Base-by-base conservation (phyloP, 1,139 yeast genomes). In the Lodderomyces theae region DNA sequence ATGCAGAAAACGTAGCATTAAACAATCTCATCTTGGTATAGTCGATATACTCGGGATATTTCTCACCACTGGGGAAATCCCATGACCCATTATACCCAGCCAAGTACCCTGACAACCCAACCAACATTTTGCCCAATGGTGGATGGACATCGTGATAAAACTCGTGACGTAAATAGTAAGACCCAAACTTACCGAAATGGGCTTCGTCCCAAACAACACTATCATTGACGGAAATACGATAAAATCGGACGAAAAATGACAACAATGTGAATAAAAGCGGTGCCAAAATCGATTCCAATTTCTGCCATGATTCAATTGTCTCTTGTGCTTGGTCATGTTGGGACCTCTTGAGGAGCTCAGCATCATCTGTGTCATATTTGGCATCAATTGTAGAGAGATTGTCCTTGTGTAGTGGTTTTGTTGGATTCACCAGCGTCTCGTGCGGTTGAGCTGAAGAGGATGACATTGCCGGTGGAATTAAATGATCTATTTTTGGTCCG, bases 61-160 rank as follows among this genome's bases (percentile, higher is more conserved):
- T 66, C 44, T 79, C 79, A 43, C 98, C 97, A 40, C 95, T 84
- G 38, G 89, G 90, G 69, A 94, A 94, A 56, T 83, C 94, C 82
- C 94, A 94, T 2, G 95, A 82, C 30, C 98, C 98, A 60, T 92
- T 86, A 70, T 89, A 92, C 37, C 95, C 95, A 28, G 97, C 97
- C 50, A 94, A 58, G 57, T 85, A 89, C 12, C 98, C 99, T 11
- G 96, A 86, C 33, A 94, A 72, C 1, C 97, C 99, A 49, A 90
- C 90, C 48, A 94, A 75, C 96, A 94, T 89, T 65, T 94, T 94
- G 29, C 97, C 98, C 54, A 94, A 77, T 2, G 98, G 98, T 40
- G 99, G 99, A 63, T 92, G 99, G 44, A 92, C 98, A 66, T 92
- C 99, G 60, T 89, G 96, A 64, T 90, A 90, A 61, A 89, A 90